phyloP scores from a whole-genome alignment of 768 basidiomycete species.

The Boletus pseudo-olivaceus region DNA sequence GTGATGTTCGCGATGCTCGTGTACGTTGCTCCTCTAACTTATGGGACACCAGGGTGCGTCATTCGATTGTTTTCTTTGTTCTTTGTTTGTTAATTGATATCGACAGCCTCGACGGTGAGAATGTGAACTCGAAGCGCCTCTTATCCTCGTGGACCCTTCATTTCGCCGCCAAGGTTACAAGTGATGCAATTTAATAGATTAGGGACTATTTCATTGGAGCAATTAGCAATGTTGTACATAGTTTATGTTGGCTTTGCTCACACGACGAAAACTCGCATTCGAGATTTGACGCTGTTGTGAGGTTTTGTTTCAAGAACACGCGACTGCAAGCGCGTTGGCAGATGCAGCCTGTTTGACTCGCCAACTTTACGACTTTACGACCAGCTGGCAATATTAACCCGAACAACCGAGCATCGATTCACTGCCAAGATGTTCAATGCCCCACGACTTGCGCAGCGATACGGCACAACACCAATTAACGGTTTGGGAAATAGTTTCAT shows the following conservation, averaged over 20 bases:
- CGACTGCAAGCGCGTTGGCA: not conserved
- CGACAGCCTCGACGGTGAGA: conserved; percentile 73
- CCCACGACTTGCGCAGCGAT: conserved; percentile 69
- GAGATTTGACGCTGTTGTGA: not conserved
- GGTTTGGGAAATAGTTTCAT: conserved; percentile 72
- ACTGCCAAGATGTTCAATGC: conserved; percentile 75
- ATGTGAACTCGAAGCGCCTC: conserved; percentile 80
- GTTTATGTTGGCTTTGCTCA: conserved; percentile 18
- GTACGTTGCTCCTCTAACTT: conserved; percentile 88
- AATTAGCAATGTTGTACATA: conserved; percentile 18
- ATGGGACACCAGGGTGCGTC: conserved; percentile 92
- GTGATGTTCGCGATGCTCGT: conserved; percentile 62
- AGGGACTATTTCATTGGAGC: conserved; percentile 10
- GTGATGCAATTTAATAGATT: conserved; percentile 31
- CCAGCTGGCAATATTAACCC: conserved; percentile 3
- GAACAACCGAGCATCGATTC: conserved; percentile 8
- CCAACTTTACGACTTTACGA: conserved; percentile 5
- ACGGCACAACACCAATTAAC: conserved; percentile 50
- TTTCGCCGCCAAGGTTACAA: conserved; percentile 71
- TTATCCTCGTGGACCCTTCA: conserved; percentile 93
- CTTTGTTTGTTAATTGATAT: conserved; percentile 14
- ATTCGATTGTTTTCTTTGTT: not conserved
- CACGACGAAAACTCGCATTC: not conserved
- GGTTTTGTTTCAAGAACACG: conserved; percentile 5
- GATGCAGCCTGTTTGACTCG: conserved; percentile 10